Evolutionary conservation across 2,329 filamentous ascomycete genomes (phyloP), one percentile per base, ranked within the genome.

Genomic region (Colletotrichum aenigma): DNA sequence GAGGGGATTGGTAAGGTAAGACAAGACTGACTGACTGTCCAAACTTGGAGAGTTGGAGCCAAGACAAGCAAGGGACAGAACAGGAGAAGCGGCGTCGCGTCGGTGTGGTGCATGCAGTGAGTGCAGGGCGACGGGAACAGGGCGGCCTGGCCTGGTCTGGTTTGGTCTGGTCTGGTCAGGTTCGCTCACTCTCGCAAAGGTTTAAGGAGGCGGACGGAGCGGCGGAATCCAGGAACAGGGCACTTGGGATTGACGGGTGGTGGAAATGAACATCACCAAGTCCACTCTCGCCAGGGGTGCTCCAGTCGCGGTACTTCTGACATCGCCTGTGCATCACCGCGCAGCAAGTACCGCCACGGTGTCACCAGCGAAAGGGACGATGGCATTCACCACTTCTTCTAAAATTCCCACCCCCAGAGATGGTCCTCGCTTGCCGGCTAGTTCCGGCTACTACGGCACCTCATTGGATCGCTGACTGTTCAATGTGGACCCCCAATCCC

Each of bases 141-240:
- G 30, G 66, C 34, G 48, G 56, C 55, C 38, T 21, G 65, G 16
- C 43, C 43, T 52, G 43, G 43, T 7, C 43, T 52, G 43, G 43
- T 52, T 18, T 24, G 68, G 56, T 7, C 10, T 26, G 26, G 48
- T 48, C 52, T 61, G 58, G 66, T 52, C 26, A 16, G 34, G 24
- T 21, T 65, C 18, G 8, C n/a, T 24, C 24, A 52, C 66, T 21
- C 43, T 21, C 43, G 43, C 43, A 52, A 58, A 52, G 43, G 43
- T n/a, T 48, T 52, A 61, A 55, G 62, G 52, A 38, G 70, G 68
- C 36, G 56, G 70, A 34, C 65, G 74, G 58, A 48, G 65, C 64
- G 43, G 28, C 64, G 74, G 70, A 69, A 69, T 69, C 74, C 65
- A 76, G 74, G 74, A 76, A 76, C 74, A 76, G 74, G 74, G 70